These are phyloP conservation scores for Leishmania aethiopica DNA, from an alignment of 208 protist species.

Conservation along the genomic window DNA sequence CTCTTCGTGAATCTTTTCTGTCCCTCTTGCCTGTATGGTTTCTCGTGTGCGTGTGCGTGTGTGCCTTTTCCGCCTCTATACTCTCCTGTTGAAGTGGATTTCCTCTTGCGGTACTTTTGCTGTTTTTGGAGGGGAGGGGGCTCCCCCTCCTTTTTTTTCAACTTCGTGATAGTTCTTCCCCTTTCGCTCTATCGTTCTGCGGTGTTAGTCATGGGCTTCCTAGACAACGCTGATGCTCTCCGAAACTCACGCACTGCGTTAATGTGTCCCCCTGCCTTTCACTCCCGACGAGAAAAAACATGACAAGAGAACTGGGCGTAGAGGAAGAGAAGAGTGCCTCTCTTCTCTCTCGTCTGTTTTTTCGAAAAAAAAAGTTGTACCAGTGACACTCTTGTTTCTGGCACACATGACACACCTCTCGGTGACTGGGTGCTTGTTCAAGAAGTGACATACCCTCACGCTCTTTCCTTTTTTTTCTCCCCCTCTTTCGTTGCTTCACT, in stretches of 20 bases:
- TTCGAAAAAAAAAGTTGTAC: not conserved
- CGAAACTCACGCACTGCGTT: not conserved
- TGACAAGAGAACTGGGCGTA: not conserved
- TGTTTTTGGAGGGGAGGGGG: not conserved
- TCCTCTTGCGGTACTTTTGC: not conserved
- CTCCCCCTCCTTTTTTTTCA: not conserved
- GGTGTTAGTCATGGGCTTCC: not conserved
- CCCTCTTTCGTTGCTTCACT: not conserved
- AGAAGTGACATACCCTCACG: not conserved
- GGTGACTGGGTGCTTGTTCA: not conserved
- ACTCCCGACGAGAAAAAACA: not conserved
- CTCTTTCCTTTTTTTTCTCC: not conserved
- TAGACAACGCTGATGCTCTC: not conserved
- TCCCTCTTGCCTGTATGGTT: not conserved
- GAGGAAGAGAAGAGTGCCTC: not conserved
- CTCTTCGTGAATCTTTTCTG: not conserved
- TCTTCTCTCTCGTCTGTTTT: not conserved
- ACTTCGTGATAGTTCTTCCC: not conserved
- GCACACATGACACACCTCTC: not conserved
- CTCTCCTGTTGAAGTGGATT: not conserved
- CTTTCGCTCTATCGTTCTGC: not conserved
- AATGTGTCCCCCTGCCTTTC: not conserved
- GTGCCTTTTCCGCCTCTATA: not conserved
- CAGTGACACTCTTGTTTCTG: not conserved
- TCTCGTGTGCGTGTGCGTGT: not conserved